Evolutionary conservation across 1,284 basidiomycete genomes (phyloP).

Genomic region (Boletus mariae): DNA sequence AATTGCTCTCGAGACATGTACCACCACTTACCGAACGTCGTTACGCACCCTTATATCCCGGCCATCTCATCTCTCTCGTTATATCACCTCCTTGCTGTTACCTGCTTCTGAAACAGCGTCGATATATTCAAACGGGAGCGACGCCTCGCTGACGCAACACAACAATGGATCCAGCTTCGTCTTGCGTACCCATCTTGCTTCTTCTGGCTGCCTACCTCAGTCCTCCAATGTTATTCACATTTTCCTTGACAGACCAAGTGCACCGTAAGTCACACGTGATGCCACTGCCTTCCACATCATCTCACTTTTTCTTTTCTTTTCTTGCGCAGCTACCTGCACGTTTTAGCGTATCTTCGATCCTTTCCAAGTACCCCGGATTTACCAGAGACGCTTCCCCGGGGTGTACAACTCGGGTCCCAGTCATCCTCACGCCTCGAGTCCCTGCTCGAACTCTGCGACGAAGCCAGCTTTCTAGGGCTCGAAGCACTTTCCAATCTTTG

Average conservation of each 20-base stretch:
- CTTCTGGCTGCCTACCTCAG: conserved; percentile 51
- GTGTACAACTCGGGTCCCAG: conserved; percentile 48
- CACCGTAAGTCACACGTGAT: conserved; percentile 53
- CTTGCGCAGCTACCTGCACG: conserved; percentile 55
- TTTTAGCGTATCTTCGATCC: conserved; percentile 67
- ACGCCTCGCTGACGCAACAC: conserved; percentile 24
- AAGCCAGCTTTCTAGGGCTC: conserved; percentile 67
- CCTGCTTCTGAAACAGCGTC: conserved; percentile 46
- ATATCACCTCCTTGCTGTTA: conserved; percentile 48
- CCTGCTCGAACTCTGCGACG: conserved; percentile 69
- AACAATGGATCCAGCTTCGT: conserved; percentile 36
- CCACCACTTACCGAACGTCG: conserved; percentile 58
- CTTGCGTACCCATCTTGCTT: conserved; percentile 58
- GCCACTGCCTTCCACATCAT: not conserved
- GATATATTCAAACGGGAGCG: conserved; percentile 46
- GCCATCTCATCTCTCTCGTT: conserved; percentile 59
- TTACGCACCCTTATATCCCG: conserved; percentile 62
- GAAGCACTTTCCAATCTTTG: conserved; percentile 60
- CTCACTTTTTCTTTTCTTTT: not conserved
- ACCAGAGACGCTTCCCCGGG: conserved; percentile 56
- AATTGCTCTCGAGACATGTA: conserved; percentile 68
- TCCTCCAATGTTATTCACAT: conserved; percentile 54
- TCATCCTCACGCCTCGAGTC: conserved; percentile 53
- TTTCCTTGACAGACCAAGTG: conserved; percentile 77
- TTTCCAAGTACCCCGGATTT: conserved; percentile 41